Evolutionary conservation across 202 grass and related monocot species (phyloP), one percentile per base, ranked within the genome.

Genomic region (Setaria italica): DNA sequence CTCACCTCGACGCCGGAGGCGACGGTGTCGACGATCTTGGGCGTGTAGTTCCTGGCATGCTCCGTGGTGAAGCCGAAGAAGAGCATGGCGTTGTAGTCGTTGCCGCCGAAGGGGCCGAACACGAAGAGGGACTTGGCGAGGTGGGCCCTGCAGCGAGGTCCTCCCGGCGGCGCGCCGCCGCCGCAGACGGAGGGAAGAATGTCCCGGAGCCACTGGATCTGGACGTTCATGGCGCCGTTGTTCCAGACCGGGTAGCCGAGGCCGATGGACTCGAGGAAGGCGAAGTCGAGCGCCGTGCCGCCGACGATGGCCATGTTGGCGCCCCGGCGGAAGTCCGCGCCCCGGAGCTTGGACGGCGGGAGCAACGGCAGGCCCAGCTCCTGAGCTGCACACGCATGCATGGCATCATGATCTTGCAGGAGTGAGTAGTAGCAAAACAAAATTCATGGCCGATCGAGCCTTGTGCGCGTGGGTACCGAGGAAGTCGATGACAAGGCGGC

Each of bases 401-500:
- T 4, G 35, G 35, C 25, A 37, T 4, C 5, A 41, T 41, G 39
- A 41, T 4, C 39, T 41, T 41, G 39, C 39, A 41, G 39, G 39
- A 41, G 5, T 41, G 39, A 41, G 4, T 39, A 39, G 3, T 41
- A 41, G 39, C 6, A 41, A 0, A 41, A 5, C 39, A 41, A 41
- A 41, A 41, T 41, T 5, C 3, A 41, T 41, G 39, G 39, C 39
- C 39, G 39, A 41, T 41, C 0, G 39, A 41, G 39, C 39, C 39
- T 41, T 4, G 4, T 41, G 39, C 39, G 39, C 39, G 39, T 41
- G 39, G 5, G 39, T 41, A 41, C 39, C 72, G 63, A 94, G 81
- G 78, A 94, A 94, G 77, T 94, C 92, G 64, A 94, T 78, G 71
- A 89, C 89, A 47, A 94, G 70, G 80, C 92, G 92, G 11, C 89